These are phyloP conservation scores for Erigeron canadensis DNA, from an alignment of 129 eudicot genomes.

Conservation along the genomic window DNA sequence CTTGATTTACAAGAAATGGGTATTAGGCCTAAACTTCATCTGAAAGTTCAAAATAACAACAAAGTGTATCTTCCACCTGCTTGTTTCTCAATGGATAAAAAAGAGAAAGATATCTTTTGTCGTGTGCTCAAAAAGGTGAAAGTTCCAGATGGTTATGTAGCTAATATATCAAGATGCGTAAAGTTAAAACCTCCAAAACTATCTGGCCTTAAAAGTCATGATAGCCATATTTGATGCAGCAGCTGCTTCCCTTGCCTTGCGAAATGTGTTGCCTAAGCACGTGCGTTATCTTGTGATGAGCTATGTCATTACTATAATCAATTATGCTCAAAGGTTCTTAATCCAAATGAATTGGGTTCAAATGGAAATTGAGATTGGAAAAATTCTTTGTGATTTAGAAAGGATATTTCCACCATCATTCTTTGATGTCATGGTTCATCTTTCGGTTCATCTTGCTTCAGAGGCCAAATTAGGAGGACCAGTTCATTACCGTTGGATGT, in stretches of 20 bases:
- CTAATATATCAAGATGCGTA: constrained; percentile 26
- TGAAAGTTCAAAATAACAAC: not conserved
- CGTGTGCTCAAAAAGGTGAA: constrained; percentile 10
- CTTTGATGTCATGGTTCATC: constrained; percentile 36
- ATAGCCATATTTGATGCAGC: constrained; percentile 27
- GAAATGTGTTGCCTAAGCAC: constrained; percentile 20
- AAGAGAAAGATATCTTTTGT: constrained; percentile 10
- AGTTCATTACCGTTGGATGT: constrained; percentile 18
- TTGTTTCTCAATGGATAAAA: constrained; percentile 18
- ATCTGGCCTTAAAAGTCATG: constrained; percentile 25
- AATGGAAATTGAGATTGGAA: constrained; percentile 10
- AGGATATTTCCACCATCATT: constrained; percentile 36
- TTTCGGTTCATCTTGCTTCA: constrained; percentile 20
- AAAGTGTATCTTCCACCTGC: not conserved
- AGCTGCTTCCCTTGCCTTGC: constrained; percentile 16
- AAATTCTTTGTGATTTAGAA: constrained; percentile 20
- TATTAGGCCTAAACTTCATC: constrained; percentile 19
- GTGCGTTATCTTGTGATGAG: constrained; percentile 11
- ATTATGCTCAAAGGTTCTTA: constrained; percentile 29
- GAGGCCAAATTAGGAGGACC: constrained; percentile 18
- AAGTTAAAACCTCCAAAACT: not conserved
- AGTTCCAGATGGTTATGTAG: constrained; percentile 27
- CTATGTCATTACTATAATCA: constrained; percentile 11
- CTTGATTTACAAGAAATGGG: constrained; percentile 12
- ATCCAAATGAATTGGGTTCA: not conserved